Conservation (phyloP, 768 basidiomycete genomes). For the Naematelia encephala region DNA sequence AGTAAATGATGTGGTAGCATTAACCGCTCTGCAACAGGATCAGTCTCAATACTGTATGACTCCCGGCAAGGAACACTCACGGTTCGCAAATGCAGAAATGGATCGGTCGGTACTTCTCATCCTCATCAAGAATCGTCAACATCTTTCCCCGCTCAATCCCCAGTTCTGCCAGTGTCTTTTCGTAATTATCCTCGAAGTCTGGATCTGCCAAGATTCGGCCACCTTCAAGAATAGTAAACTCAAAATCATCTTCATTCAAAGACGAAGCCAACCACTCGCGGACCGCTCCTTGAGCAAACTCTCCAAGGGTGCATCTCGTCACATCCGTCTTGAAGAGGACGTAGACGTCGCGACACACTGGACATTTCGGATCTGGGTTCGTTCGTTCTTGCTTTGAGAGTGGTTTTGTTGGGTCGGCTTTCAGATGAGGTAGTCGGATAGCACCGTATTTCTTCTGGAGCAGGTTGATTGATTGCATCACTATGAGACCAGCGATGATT, state of each 20-base stretch:
- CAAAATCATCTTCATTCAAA: conserved; percentile 56
- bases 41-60: not conserved
- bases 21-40: not conserved
- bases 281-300: conserved; percentile 67
- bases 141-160: conserved; percentile 80
- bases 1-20: not conserved
- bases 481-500: conserved; percentile 89
- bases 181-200: conserved; percentile 87
- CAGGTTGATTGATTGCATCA: conserved; percentile 83
- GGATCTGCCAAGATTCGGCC: conserved; percentile 83
- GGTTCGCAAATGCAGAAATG: conserved; percentile 65
- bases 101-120: conserved; percentile 69
- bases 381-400: conserved; percentile 67
- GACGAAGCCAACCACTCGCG: conserved; percentile 49
- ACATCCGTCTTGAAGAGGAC: conserved; percentile 71
- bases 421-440: conserved; percentile 62
- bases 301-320: conserved; percentile 63
- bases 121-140: conserved; percentile 82
- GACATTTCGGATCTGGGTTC: conserved; percentile 71
- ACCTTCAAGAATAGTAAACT: conserved; percentile 69
- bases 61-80: conserved; percentile 31
- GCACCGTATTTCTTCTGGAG: conserved; percentile 59
- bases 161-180: conserved; percentile 73
- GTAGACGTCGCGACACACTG: conserved; percentile 83
- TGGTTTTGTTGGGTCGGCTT: conserved; percentile 74